Conservation (phyloP, 2,329 filamentous ascomycete genomes). For the Knufia fluminis region DNA sequence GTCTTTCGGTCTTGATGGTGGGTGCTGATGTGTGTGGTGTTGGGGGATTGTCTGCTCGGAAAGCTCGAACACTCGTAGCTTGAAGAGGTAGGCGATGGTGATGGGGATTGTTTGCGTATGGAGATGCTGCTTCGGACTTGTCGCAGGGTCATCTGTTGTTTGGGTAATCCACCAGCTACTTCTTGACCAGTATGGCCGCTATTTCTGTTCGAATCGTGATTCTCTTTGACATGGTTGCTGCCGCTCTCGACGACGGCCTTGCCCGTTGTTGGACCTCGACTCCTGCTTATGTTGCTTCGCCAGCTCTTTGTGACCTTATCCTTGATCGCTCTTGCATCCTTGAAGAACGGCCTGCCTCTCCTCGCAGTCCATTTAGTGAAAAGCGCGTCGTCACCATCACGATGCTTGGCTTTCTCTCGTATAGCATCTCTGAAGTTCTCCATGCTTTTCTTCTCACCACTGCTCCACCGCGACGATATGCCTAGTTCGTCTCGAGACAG, state of each 20-base stretch:
- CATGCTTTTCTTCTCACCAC: conserved; percentile 7
- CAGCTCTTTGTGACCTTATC: neutral
- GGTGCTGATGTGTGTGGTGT: neutral
- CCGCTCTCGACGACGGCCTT: neutral
- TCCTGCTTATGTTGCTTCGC: neutral
- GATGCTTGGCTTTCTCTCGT: neutral
- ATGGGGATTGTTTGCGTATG: neutral
- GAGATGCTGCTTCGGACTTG: neutral
- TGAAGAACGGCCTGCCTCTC: neutral
- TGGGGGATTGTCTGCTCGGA: too few species aligned
- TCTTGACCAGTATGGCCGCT: too few species aligned
- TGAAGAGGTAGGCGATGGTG: too few species aligned
- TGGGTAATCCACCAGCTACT: neutral
- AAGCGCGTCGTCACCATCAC: neutral
- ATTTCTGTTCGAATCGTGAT: too few species aligned
- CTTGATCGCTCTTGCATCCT: neutral
- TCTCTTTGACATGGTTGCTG: too few species aligned
- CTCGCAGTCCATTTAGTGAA: neutral
- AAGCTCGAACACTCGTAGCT: too few species aligned
- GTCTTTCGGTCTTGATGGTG: neutral
- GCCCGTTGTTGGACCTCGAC: neutral
- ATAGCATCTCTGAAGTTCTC: conserved; percentile 6
- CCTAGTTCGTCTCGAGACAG: conserved; percentile 6
- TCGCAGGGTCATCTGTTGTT: neutral
- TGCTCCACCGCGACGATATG: conserved; percentile 4